Evolutionary conservation across 306 rosid species (phyloP).

Genomic region (Astragalus glycyphyllos): DNA sequence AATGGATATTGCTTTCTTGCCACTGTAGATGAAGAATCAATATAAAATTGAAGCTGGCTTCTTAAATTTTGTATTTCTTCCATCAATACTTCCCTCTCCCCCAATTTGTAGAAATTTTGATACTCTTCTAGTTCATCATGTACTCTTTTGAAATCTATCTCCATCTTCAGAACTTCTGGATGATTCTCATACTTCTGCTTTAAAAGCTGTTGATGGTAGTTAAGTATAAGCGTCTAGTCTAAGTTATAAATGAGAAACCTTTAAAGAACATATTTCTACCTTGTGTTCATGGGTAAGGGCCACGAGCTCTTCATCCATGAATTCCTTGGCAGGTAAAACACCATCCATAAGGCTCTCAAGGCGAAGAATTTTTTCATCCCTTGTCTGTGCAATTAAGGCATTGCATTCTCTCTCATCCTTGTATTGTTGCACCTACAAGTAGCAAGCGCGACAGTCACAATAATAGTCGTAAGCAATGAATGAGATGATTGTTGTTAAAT

Average conservation of each 20-base stretch:
- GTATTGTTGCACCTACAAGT: conserved; percentile 84
- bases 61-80: conserved; percentile 95
- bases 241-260: conserved; percentile 22
- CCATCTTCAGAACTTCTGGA: conserved; percentile 83
- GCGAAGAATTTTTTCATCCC: conserved; percentile 92
- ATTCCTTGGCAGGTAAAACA: conserved; percentile 86
- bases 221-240: conserved; percentile 41
- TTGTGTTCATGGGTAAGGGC: conserved; percentile 73
- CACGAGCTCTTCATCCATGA: conserved; percentile 81
- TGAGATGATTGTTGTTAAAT: conserved; percentile 23
- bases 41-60: conserved; percentile 85
- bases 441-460: conserved; percentile 47
- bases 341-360: conserved; percentile 96
- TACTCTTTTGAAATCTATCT: conserved; percentile 77
- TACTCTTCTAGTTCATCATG: conserved; percentile 77
- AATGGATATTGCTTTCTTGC: conserved; percentile 62
- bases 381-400: conserved; percentile 82
- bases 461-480: conserved; percentile 29
- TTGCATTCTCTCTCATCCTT: conserved; percentile 93
- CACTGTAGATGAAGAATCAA: conserved; percentile 68
- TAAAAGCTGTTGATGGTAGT: conserved; percentile 62
- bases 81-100: conserved; percentile 92
- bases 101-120: conserved; percentile 76
- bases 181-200: conserved; percentile 90
- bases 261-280: conserved; percentile 57